Conservation (phyloP, 805 yeast species). For the Maudiozyma barnettii region DNA sequence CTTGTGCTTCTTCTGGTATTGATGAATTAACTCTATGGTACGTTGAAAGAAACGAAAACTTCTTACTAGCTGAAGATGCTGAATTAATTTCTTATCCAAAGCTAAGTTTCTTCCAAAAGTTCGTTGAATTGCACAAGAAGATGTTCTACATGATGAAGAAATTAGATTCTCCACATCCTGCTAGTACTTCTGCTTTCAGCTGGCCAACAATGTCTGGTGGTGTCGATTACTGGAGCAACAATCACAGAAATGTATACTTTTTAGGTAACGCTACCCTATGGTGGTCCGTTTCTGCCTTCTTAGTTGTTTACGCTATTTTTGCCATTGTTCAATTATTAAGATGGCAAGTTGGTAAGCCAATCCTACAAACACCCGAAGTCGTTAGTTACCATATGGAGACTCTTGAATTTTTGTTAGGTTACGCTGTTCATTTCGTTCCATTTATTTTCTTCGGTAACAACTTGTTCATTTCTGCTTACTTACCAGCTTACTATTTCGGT, state of each 20-base stretch:
- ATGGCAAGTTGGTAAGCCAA: slow-evolving; percentile 54
- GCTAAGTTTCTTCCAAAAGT: slow-evolving; percentile 47
- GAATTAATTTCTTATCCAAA: slow-evolving; percentile 45
- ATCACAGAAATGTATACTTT: slow-evolving; percentile 53
- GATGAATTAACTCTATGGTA: slow-evolving; percentile 59
- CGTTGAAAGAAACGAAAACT: slow-evolving; percentile 58
- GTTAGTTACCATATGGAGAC: slow-evolving; percentile 57
- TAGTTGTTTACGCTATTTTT: slow-evolving; percentile 42
- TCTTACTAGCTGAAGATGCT: slow-evolving; percentile 35
- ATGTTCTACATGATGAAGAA: slow-evolving; percentile 72
- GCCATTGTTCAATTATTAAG: slow-evolving; percentile 36
- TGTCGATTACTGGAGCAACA: slow-evolving; percentile 59
- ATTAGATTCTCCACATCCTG: slow-evolving; percentile 56
- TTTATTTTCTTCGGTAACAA: slow-evolving; percentile 84
- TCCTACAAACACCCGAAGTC: slow-evolving; percentile 42
- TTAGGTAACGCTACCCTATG: slow-evolving; percentile 70
- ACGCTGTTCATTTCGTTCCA: slow-evolving; percentile 66
- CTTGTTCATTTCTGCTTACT: slow-evolving; percentile 81
- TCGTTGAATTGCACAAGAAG: slow-evolving; percentile 53
- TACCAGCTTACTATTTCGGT: slow-evolving; percentile 88
- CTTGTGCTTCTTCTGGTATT: slow-evolving; percentile 66
- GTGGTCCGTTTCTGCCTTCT: slow-evolving; percentile 56
- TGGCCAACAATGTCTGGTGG: slow-evolving; percentile 76
- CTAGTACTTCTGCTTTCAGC: slow-evolving; percentile 58
- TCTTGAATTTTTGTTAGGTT: slow-evolving; percentile 55